phyloP scores from a whole-genome alignment of 805 yeast species.

The Yamadazyma kitorensis region DNA sequence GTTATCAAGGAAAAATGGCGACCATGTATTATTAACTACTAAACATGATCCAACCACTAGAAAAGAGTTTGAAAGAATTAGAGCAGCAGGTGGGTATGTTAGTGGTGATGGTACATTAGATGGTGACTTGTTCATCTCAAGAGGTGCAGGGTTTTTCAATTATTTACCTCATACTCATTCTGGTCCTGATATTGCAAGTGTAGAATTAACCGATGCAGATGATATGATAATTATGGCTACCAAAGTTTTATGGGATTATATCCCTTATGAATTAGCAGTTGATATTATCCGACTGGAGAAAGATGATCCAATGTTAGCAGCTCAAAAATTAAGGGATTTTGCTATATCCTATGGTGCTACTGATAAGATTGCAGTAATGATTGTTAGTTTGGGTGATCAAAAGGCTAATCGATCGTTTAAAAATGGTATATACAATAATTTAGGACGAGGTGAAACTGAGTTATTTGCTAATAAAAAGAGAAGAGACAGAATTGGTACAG shows the following conservation, averaged over 20 bases:
- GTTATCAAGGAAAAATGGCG: slow-evolving; percentile 78
- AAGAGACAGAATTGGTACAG: slow-evolving; percentile 42
- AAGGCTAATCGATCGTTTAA: slow-evolving; percentile 27
- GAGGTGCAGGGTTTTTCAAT: slow-evolving; percentile 90
- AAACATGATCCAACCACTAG: slow-evolving; percentile 83
- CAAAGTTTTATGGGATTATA: slow-evolving; percentile 78
- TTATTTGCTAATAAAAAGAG: slow-evolving; percentile 36
- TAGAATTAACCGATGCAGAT: slow-evolving; percentile 62
- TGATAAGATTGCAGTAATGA: slow-evolving; percentile 77
- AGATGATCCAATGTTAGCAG: slow-evolving; percentile 85
- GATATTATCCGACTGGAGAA: slow-evolving; percentile 83
- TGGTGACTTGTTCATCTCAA: slow-evolving; percentile 75
- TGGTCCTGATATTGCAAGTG: slow-evolving; percentile 73
- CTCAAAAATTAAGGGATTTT: slow-evolving; percentile 88
- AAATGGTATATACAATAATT: slow-evolving; percentile 33
- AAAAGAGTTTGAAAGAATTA: slow-evolving; percentile 76
- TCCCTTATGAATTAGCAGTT: slow-evolving; percentile 81
- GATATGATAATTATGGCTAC: slow-evolving; percentile 86
- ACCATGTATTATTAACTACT: slow-evolving; percentile 65
- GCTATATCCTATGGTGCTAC: slow-evolving; percentile 89
- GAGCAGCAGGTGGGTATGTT: slow-evolving; percentile 90
- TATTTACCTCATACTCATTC: slow-evolving; percentile 85
- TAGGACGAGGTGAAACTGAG: slow-evolving; percentile 38
- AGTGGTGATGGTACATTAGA: slow-evolving; percentile 82
- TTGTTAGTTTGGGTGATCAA: slow-evolving; percentile 63